Percentiles rank a stretch among this genome's conserved stretches.
These are phyloP conservation scores for Leucosporidium creatinivorum DNA, from an alignment of 768 basidiomycete genomes.

Conservation along the genomic window DNA sequence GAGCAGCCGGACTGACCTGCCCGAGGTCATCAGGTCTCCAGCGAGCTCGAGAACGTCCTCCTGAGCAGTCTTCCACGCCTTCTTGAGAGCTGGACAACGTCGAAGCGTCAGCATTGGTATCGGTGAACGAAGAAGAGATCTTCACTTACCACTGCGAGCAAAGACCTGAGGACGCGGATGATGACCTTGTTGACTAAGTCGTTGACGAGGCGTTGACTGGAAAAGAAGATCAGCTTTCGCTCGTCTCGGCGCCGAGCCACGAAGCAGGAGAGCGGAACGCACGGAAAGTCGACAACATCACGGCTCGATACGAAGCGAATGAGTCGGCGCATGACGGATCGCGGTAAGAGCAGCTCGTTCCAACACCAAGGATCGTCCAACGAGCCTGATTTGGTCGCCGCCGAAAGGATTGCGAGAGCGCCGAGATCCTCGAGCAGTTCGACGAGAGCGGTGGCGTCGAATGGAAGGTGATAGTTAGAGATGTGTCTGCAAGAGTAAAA, in stretches of 20 bases:
- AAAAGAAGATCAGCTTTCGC: too few relatives aligned
- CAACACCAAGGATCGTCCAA: too few relatives aligned
- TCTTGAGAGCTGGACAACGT: background rate
- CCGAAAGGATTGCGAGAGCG: background rate
- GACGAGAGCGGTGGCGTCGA: background rate
- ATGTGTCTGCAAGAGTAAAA: background rate
- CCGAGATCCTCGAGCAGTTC: background rate
- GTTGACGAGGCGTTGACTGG: too few relatives aligned
- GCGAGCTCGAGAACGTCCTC: background rate
- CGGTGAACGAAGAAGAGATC: too few relatives aligned
- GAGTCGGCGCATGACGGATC: background rate
- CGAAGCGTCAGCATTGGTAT: too few relatives aligned
- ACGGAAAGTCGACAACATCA: background rate
- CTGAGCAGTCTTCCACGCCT: background rate
- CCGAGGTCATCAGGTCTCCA: background rate
- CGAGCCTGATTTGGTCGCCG: background rate
- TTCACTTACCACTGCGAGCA: too few relatives aligned
- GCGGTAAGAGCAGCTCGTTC: background rate
- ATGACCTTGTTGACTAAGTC: too few relatives aligned
- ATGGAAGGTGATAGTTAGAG: background rate
- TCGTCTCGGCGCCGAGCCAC: too few relatives aligned
- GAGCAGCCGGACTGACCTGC: too few relatives aligned
- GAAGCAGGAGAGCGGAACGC: too few relatives aligned
- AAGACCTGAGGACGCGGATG: too few relatives aligned
- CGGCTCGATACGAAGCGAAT: background rate